phyloP scores from a whole-genome alignment of 2,329 filamentous ascomycete genomes.

The Talaromyces sp. region DNA sequence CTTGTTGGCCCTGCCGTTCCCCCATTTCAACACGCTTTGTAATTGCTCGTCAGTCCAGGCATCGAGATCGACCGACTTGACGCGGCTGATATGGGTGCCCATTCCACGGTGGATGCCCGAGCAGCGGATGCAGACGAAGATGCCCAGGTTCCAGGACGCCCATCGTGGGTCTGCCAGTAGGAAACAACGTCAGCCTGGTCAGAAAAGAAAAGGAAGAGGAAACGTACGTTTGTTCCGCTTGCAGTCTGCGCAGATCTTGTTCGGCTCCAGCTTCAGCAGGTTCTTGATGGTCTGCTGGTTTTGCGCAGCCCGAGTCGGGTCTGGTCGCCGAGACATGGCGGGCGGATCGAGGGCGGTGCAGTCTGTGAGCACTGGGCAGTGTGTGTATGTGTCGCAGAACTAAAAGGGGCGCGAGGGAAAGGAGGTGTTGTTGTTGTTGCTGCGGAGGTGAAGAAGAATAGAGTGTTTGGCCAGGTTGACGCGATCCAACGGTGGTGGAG shows the following conservation, averaged over 20 bases:
- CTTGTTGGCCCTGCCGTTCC: slow-evolving; percentile 93
- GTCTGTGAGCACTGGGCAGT: too few relatives aligned
- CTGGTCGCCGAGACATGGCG: slow-evolving; percentile 49
- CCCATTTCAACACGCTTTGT: slow-evolving; percentile 90
- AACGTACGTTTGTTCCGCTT: slow-evolving; percentile 92
- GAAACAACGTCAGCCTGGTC: not conserved
- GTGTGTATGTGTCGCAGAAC: not conserved
- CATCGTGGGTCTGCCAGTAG: slow-evolving; percentile 75
- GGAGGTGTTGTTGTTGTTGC: not conserved
- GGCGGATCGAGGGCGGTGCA: not conserved
- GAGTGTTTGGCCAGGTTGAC: slow-evolving; percentile 2
- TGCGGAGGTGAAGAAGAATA: slow-evolving; percentile 7
- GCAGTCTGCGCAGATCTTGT: slow-evolving; percentile 97
- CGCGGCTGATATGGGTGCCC: slow-evolving; percentile 96
- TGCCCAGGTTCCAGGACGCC: slow-evolving; percentile 97
- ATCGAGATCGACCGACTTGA: slow-evolving; percentile 97
- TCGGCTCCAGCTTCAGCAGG: slow-evolving; percentile 86
- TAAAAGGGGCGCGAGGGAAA: not conserved
- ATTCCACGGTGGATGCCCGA: slow-evolving; percentile 98
- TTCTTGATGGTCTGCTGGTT: slow-evolving; percentile 93
- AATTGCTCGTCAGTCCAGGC: slow-evolving; percentile 98
- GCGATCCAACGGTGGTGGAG: slow-evolving; percentile 2
- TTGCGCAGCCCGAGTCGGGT: slow-evolving; percentile 82
- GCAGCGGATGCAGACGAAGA: slow-evolving; percentile 97
- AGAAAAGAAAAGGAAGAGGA: slow-evolving; percentile 6